Base-by-base conservation (phyloP, 352 stramenopile species). In the Albugo laibachii region DNA sequence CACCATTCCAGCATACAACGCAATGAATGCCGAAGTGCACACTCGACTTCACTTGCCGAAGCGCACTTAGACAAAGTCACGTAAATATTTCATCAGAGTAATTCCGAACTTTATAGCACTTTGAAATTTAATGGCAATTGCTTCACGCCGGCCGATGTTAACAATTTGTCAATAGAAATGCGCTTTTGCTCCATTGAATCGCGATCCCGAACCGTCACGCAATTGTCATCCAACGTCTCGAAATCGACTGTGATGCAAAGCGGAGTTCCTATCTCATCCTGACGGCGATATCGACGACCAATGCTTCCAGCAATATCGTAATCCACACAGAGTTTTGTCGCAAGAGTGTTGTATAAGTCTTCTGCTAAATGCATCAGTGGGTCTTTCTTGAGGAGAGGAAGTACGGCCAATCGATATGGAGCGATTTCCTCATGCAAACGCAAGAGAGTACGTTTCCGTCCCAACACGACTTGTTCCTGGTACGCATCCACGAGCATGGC, bases 221-320 rank as follows among this genome's bases (percentile, higher is more conserved):
- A 80, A 63, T 97, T 79, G 52, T 96, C 78, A 49, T 98, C 88
- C 21, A 98, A 66, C 13, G 92, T 95, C 49, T 98, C 89, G 62
- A 97, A 97, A 58, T 99, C 94, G 11, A 99, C 74, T 5, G 94
- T 99, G 42, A 98, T 76, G 61, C 92, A 98, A 63, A 95, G 96
- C 11, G 93, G 93, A 24, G 93, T 97, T 36, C 94, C 94, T 42
- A 97, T 92, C 73, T 98, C 92, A 56, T 99, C 94, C 50, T 96
- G 87, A 41, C 94, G 80, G 39, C 93, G 82, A 62, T 98, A 98
- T 16, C 92, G 75, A 14, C 74, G 74, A 11, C 76, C 72, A 41
- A 88, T 85, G 51, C 69, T 92, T 20, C 89, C 86, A n/a, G 80
- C 57, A 36, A 88, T 72, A 63, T 97, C 91, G 54, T 86, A 97